Evolutionary conservation across 495 filamentous ascomycete species (phyloP).

Genomic region (Sporormia fimetaria): DNA sequence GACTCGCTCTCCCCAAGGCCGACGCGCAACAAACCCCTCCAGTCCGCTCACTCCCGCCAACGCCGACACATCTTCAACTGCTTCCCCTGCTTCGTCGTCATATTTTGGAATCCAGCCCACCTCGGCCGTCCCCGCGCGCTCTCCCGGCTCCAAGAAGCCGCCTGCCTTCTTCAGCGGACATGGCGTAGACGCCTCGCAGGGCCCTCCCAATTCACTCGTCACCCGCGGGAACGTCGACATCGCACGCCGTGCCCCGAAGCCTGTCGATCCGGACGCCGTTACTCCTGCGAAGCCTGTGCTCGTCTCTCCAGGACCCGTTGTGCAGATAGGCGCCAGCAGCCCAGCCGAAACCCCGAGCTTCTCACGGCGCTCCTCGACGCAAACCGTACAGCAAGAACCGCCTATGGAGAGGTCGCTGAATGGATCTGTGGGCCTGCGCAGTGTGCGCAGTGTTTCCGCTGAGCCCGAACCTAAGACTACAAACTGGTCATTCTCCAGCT

Average conservation of each 20-base stretch:
- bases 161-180: slow-evolving; percentile 37
- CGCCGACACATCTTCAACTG: slow-evolving; percentile 10
- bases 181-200: slow-evolving; percentile 36
- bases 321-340: slow-evolving; percentile 1
- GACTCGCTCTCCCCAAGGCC: slow-evolving; percentile 7
- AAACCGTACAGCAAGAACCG: slow-evolving; percentile 1
- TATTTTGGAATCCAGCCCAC: slow-evolving; percentile 31
- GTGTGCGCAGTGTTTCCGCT: too few species aligned
- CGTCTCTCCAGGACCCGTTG: slow-evolving; percentile 14
- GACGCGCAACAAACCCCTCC: slow-evolving; percentile 19
- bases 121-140: slow-evolving; percentile 26
- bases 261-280: slow-evolving; percentile 20
- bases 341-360: slow-evolving; percentile 15
- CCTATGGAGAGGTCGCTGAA: slow-evolving; percentile 23
- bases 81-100: slow-evolving; percentile 18
- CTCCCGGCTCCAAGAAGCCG: slow-evolving; percentile 28
- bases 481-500: too few species aligned
- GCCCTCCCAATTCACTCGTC: slow-evolving; percentile 38
- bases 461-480: too few species aligned
- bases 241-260: slow-evolving; percentile 13
- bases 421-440: slow-evolving; percentile 18
- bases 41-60: slow-evolving; percentile 16
- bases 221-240: slow-evolving; percentile 32
- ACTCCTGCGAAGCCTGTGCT: slow-evolving; percentile 16
- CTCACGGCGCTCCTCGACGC: slow-evolving; percentile 13